These are phyloP conservation scores for Termitomyces sp. DNA, from an alignment of 768 basidiomycete species.

Conservation along the genomic window DNA sequence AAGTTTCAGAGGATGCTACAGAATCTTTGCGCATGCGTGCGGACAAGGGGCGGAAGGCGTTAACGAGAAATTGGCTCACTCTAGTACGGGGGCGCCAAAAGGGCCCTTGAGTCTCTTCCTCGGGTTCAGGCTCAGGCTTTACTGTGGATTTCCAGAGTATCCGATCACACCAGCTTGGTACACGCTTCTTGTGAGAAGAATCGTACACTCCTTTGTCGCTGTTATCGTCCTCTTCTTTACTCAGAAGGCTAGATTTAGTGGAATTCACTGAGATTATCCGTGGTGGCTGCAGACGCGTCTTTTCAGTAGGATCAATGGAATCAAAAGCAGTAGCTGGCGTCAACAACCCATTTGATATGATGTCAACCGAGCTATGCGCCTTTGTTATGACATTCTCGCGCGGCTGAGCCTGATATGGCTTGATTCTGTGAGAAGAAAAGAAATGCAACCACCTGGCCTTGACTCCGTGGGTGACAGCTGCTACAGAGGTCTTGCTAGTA, in stretches of 20 bases:
- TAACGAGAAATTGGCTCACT: conserved; percentile 51
- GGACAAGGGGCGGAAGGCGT: conserved; percentile 48
- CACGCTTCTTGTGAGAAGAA: conserved; percentile 75
- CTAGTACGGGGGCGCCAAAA: conserved; percentile 36
- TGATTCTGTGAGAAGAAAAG: conserved; percentile 31
- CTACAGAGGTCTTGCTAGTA: conserved; percentile 33
- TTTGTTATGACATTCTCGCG: neutral
- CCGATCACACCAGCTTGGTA: conserved; percentile 88
- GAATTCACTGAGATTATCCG: conserved; percentile 30
- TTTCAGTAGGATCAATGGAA: conserved; percentile 18
- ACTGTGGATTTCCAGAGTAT: conserved; percentile 81
- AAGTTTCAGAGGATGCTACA: conserved; percentile 27
- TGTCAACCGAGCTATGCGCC: conserved; percentile 15
- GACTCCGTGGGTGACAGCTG: conserved; percentile 46
- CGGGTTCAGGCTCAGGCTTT: conserved; percentile 38
- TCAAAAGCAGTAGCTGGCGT: conserved; percentile 6
- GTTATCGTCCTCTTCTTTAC: conserved; percentile 35
- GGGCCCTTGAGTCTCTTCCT: conserved; percentile 25
- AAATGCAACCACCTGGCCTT: conserved; percentile 54
- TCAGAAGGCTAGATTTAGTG: conserved; percentile 32
- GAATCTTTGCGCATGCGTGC: conserved; percentile 36
- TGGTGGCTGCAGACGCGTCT: conserved; percentile 23
- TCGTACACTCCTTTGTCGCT: conserved; percentile 71
- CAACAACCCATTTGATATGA: conserved; percentile 10
- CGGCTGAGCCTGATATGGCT: neutral